Evolutionary conservation across 768 basidiomycete species (phyloP).

Genomic region (Terana coerulea): DNA sequence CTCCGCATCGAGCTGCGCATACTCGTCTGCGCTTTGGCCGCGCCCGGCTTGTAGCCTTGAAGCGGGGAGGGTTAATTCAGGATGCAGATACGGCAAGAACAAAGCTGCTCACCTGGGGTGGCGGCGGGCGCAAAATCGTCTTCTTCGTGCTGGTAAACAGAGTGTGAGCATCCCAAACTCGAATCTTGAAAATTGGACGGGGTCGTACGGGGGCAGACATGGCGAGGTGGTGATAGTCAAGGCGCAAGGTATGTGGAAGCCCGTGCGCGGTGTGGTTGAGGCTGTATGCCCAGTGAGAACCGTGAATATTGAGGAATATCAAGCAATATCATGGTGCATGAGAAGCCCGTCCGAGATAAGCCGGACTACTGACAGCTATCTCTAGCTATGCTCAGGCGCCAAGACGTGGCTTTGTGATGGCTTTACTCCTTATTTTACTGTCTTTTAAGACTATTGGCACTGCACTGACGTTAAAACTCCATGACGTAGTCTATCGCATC

Average conservation of each 20-base stretch:
- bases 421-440: no score
- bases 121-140: slow-evolving; percentile 64
- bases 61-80: background rate
- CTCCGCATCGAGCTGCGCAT: slow-evolving; percentile 78
- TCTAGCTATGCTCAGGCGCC: no score
- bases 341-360: no score
- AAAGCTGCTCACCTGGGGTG: slow-evolving; percentile 56
- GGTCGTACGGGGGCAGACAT: slow-evolving; percentile 49
- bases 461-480: no score
- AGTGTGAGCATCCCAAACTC: slow-evolving; percentile 3
- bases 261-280: slow-evolving; percentile 15
- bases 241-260: slow-evolving; percentile 10
- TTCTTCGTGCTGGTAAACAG: slow-evolving; percentile 54
- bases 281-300: no score
- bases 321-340: no score
- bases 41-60: slow-evolving; percentile 71
- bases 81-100: background rate
- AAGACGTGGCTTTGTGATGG: no score
- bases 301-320: no score
- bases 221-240: slow-evolving; percentile 21
- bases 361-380: no score
- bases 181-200: background rate
- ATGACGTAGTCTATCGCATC: no score
- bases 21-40: slow-evolving; percentile 76
- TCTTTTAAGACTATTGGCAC: no score